Evolutionary conservation across 139 green algal genomes (phyloP).

Genomic region (Chlamydomonas sphaeroides): DNA sequence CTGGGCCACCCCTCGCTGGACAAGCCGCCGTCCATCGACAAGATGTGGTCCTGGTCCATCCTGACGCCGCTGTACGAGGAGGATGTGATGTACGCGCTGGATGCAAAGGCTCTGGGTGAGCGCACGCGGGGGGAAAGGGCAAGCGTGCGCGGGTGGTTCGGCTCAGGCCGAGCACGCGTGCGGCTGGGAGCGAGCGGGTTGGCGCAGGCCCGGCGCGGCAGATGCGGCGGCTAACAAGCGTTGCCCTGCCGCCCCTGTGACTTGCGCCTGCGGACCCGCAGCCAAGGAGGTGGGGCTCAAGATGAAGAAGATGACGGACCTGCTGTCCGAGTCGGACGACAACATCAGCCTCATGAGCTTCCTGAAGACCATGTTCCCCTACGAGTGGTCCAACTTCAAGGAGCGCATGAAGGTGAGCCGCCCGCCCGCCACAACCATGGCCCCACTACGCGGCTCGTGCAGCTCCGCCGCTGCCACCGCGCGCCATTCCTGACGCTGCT

Average conservation of each 20-base stretch:
- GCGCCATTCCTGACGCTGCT: background rate
- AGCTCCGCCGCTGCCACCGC: too few relatives aligned
- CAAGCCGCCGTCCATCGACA: conserved; percentile 63
- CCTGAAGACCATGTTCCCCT: conserved; percentile 56
- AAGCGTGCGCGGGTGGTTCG: too few relatives aligned
- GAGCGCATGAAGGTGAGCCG: conserved; percentile 56
- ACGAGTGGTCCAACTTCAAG: conserved; percentile 61
- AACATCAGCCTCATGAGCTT: conserved; percentile 58
- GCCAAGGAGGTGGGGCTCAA: conserved; percentile 46
- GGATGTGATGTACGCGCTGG: conserved; percentile 65
- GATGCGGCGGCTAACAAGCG: too few relatives aligned
- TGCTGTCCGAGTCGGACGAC: conserved; percentile 61
- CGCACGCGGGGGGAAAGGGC: too few relatives aligned
- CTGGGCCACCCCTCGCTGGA: conserved; percentile 71
- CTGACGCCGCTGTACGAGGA: conserved; percentile 79
- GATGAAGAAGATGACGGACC: conserved; percentile 60
- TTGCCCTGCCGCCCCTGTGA: too few relatives aligned
- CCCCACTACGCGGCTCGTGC: too few relatives aligned
- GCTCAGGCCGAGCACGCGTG: too few relatives aligned
- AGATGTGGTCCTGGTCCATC: conserved; percentile 77
- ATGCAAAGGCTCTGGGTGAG: conserved; percentile 31
- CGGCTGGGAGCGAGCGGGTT: too few relatives aligned
- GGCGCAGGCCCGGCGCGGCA: too few relatives aligned
- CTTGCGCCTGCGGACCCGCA: too few relatives aligned
- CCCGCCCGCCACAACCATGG: too few relatives aligned